Evolutionary conservation across 1,284 basidiomycete species (phyloP).

Genomic region (Lignosus rhinocerotis): DNA sequence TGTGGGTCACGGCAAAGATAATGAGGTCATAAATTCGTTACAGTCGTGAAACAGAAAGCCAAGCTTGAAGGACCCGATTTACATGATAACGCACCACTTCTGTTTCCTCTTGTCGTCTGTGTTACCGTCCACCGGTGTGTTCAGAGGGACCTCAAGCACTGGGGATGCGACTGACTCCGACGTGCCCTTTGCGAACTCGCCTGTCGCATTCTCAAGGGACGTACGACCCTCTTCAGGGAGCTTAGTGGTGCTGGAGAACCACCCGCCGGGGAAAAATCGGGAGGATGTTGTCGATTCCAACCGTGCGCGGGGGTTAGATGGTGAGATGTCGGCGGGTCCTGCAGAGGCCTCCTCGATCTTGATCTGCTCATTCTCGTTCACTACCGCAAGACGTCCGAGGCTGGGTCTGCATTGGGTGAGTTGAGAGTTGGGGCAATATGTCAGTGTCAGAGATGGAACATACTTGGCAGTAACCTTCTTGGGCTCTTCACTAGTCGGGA

Average conservation of each 20-base stretch:
- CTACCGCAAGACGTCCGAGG: slow-evolving; percentile 28
- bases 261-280: slow-evolving; percentile 56
- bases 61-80: slow-evolving; percentile 14
- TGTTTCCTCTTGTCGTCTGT: slow-evolving; percentile 27
- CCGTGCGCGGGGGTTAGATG: slow-evolving; percentile 37
- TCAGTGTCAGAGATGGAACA: slow-evolving; percentile 3
- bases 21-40: slow-evolving; percentile 21
- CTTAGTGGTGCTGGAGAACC: slow-evolving; percentile 46
- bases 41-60: slow-evolving; percentile 18
- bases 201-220: slow-evolving; percentile 51
- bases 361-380: slow-evolving; percentile 28
- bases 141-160: slow-evolving; percentile 26
- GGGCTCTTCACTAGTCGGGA: slow-evolving; percentile 30
- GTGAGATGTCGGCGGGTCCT: slow-evolving; percentile 21
- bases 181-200: slow-evolving; percentile 42
- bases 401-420: slow-evolving; percentile 26
- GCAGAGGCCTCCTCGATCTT: slow-evolving; percentile 18
- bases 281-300: slow-evolving; percentile 54
- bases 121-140: slow-evolving; percentile 29
- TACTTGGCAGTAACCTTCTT: slow-evolving; percentile 32
- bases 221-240: slow-evolving; percentile 41
- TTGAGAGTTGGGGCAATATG: too few relatives aligned
- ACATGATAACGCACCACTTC: slow-evolving; percentile 35
- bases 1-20: slow-evolving; percentile 15
- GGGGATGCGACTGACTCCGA: slow-evolving; percentile 17